phyloP scores from a whole-genome alignment of 2,329 filamentous ascomycete species.

The Colletotrichum cuscutae region DNA sequence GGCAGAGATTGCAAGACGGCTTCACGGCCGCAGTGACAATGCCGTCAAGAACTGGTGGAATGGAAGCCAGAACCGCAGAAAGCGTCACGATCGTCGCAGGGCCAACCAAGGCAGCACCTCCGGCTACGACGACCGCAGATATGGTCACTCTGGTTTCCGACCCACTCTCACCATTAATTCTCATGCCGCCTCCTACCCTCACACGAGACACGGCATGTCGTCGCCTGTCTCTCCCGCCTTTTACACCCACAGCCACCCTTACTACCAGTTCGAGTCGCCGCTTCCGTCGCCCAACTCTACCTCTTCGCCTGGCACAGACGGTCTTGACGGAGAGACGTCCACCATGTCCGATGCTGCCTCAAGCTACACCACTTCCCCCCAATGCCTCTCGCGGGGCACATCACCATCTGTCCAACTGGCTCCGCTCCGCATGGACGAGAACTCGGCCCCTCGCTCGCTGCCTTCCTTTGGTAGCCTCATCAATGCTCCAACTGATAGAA shows the following conservation, averaged over 20 bases:
- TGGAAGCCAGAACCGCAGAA: constrained; percentile 86
- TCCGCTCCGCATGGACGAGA: constrained; percentile 40
- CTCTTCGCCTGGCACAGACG: constrained; percentile 62
- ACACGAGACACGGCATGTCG: constrained; percentile 30
- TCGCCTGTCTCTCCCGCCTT: constrained; percentile 34
- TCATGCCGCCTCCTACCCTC: constrained; percentile 33
- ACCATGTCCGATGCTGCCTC: constrained; percentile 77
- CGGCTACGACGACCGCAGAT: constrained; percentile 36
- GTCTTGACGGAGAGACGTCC: constrained; percentile 71
- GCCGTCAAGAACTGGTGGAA: constrained; percentile 99
- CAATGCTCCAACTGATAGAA: constrained; percentile 26
- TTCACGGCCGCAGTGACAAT: constrained; percentile 91
- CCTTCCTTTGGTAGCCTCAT: constrained; percentile 42
- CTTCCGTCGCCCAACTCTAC: constrained; percentile 53
- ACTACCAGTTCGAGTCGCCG: constrained; percentile 44
- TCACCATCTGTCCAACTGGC: constrained; percentile 55
- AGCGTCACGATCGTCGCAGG: constrained; percentile 58
- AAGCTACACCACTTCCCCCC: constrained; percentile 69
- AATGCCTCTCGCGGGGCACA: constrained; percentile 46
- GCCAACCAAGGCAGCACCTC: constrained; percentile 37
- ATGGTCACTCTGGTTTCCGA: constrained; percentile 31
- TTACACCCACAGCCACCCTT: constrained; percentile 33
- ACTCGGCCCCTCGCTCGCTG: constrained; percentile 36
- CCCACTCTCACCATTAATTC: constrained; percentile 43
- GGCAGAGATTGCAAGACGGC: constrained; percentile 88